A percentile compares a stretch with the other conserved stretches of the same genome.
phyloP scores from a whole-genome alignment of 1,139 yeast species.

The Hyphopichia burtonii region DNA sequence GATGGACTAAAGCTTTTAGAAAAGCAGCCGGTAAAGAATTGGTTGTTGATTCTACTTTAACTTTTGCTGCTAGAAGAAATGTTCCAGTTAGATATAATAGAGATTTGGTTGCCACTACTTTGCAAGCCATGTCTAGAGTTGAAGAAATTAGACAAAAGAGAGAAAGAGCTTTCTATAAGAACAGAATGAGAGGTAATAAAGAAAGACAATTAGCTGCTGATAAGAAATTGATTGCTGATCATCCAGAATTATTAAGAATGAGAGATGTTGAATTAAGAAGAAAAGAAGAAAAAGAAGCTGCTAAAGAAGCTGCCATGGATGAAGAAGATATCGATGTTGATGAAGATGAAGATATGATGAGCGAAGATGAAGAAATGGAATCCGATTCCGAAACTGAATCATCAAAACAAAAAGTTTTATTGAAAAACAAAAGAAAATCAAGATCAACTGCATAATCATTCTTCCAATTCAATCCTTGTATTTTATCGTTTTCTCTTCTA shows the following conservation, averaged over 20 bases:
- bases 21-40: slow-evolving; percentile 98
- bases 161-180: slow-evolving; percentile 98
- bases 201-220: slow-evolving; percentile 84
- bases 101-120: slow-evolving; percentile 89
- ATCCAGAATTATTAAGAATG: slow-evolving; percentile 86
- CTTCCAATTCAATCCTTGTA: neutral
- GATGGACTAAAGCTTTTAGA: slow-evolving; percentile 99
- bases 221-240: slow-evolving; percentile 79
- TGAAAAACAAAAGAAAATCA: slow-evolving; percentile 65
- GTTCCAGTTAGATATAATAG: slow-evolving; percentile 98
- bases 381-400: slow-evolving; percentile 39
- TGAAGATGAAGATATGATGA: slow-evolving; percentile 39
- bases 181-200: slow-evolving; percentile 98
- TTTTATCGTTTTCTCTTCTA: neutral
- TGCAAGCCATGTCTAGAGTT: slow-evolving; percentile 92
- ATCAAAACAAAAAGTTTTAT: slow-evolving; percentile 70
- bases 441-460: slow-evolving; percentile 9
- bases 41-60: slow-evolving; percentile 94
- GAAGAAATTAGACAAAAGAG: slow-evolving; percentile 95
- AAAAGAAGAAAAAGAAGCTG: slow-evolving; percentile 69
- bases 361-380: slow-evolving; percentile 42
- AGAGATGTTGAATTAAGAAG: slow-evolving; percentile 91
- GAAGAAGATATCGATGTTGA: slow-evolving; percentile 40
- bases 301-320: slow-evolving; percentile 52
- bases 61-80: slow-evolving; percentile 96